Base-by-base conservation (phyloP, 495 filamentous ascomycete species). In the Hyaloscypha bicolor region DNA sequence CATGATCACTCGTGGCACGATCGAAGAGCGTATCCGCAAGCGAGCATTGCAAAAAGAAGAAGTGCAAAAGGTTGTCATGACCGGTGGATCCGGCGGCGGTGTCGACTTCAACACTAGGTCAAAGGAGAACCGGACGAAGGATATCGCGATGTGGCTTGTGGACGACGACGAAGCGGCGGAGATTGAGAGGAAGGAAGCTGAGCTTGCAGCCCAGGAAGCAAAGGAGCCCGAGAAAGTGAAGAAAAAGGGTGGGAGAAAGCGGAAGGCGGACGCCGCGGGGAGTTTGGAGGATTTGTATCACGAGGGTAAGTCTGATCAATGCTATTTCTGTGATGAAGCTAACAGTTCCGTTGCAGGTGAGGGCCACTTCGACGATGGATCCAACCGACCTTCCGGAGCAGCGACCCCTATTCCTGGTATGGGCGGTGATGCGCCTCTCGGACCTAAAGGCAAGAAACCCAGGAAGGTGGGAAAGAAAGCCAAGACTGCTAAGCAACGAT, bases 1-100 rank as follows among this genome's bases (percentile, higher is more conserved):
- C 68, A 88, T 99, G 73, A 98, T 99, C 80, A 99, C 95, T 6
- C 90, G 93, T 45, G 92, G 92, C 65, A 99, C 95, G 2, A 99
- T 99, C 76, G 95, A 99, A 78, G 95, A 99, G 80, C 94, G 95
- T 39, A 99, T 99, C 72, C 92, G 96, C 69, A 97, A 97, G 86
- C 91, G 95, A 31, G 95, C 95, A 37, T 80, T 97, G 76, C 95
- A 99, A 78, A 99, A 99, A 79, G 96, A 99, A 80, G 95, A 99
- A 76, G 95, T 99, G 69, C 95, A 99, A 78, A 91, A 95, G 32
- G 95, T 99, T 35, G 95, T 99, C 77, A 99, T 99, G 73, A 92
- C 93, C 32, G 93, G 93, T 66, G 93, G 93, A 51, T 91, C 88
- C 51, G 87, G 90, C 52, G 84, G 88, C 60, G 89, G 89, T 65